Evolutionary conservation across 345 rosid species (phyloP).

Genomic region (Kandelia obovata): DNA sequence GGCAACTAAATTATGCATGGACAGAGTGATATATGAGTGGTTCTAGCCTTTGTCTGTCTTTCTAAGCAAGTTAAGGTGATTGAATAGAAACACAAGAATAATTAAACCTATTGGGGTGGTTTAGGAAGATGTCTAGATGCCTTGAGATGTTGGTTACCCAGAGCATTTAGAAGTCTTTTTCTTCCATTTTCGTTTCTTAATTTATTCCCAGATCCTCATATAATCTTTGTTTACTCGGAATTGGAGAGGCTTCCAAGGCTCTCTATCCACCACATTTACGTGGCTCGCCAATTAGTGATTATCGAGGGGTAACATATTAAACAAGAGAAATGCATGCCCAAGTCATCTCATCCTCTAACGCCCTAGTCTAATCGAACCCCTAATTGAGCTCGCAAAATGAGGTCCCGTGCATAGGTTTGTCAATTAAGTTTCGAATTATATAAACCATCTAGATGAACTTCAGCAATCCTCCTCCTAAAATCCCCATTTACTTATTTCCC

Average conservation of each 20-base stretch:
- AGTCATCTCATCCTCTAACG: no score
- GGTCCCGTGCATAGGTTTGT: no score
- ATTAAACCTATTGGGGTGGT: constrained; percentile 5
- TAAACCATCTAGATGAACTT: no score
- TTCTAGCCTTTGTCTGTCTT: constrained; percentile 10
- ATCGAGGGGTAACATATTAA: no score
- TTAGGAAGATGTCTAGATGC: constrained; percentile 10
- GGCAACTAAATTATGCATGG: constrained; percentile 23
- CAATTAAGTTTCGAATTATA: no score
- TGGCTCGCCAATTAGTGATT: neutral
- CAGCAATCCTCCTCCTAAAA: no score
- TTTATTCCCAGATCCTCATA: no score
- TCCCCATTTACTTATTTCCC: no score
- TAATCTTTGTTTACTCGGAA: neutral
- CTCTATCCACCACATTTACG: no score
- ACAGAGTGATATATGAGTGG: neutral
- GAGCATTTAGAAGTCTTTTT: neutral
- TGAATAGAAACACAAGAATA: constrained; percentile 12
- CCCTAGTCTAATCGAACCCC: neutral
- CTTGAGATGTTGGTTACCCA: constrained; percentile 1
- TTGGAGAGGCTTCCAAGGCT: no score
- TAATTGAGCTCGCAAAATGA: no score
- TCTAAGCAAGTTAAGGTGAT: constrained; percentile 36
- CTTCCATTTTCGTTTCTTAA: neutral
- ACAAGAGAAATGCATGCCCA: no score